Evolutionary conservation across 2,329 filamentous ascomycete genomes (phyloP), one percentile per base, ranked within the genome.

Genomic region (Alternaria ventricosa): DNA sequence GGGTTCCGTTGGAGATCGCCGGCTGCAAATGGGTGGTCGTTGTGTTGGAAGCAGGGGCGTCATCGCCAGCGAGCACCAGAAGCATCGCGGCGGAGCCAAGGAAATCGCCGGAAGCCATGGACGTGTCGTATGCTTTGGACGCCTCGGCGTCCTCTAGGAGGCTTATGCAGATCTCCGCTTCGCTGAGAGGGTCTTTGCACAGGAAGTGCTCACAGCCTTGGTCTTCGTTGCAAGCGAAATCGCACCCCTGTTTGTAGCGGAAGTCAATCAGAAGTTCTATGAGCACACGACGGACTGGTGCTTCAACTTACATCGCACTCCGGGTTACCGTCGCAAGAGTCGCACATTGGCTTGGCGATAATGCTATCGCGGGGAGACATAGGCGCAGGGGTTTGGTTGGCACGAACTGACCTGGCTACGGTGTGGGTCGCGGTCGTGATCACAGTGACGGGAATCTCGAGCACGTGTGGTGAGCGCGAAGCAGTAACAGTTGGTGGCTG

Each of bases 71-170:
- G 41, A 54, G 36, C 27, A 28, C 25, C 7, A 59, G 18, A 43
- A 54, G n/a, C 47, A 51, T 53, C 13, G 50, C 57, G 11, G 57
- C 47, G 27, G 47, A 33, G 20, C 49, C 57, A 27, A 59, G 47
- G 41, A n/a, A 28, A 12, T 54, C 28, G 41, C 15, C 15, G 7
- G 49, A 51, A 51, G 36, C 18, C 50, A 45, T 54, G 41, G 27
- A 23, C 15, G 57, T 10, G 18, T 27, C 25, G 27, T 57, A 28
- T 30, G 41, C 43, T 23, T 30, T 22, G 13, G 43, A 57, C 12
- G 25, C 41, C 10, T 49, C 8, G 41, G 11, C 23, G 13, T 57
- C 43, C 18, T 23, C 41, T 46, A 25, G 23, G 11, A 36, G 3
- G 28, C 43, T 28, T 12, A 45, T 18, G 30, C 33, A 41, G 22